Base-by-base conservation (phyloP, 2,329 filamentous ascomycete species). In the Colletotrichum cereale region DNA sequence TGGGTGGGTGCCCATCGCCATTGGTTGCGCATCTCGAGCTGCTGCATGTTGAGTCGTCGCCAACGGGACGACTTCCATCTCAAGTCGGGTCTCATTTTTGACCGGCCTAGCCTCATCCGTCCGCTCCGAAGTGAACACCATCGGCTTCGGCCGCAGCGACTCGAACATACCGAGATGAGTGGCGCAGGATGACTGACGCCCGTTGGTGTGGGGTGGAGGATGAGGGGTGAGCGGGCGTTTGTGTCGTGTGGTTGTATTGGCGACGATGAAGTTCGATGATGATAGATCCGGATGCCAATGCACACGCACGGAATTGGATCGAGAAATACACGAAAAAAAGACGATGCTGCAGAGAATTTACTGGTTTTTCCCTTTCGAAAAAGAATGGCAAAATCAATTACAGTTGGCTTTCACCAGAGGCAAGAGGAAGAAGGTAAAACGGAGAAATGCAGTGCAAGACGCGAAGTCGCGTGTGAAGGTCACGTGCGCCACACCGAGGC, bases 381-480 rank as follows among this genome's bases (percentile, higher is more conserved):
- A 7, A 42, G 10, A 21, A 21, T n/a, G 21, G 18, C 6, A 11
- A 34, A 24, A 42, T 52, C 0, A 53, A 24, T 24, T n/a, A 62
- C 48, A 31, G 47, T 53, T 53, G 18, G 8, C 34, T 38, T 21
- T 11, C 31, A 63, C 24, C 16, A 6, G 29, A 29, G 36, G 18
- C 40, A 36, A 11, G 5, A 24, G 44, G 21, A 47, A 36, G 34
- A 21, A 55, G 42, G 48, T 63, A 5, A 63, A 63, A 36, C 12
- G 36, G 11, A 42, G 48, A 55, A 53, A 44, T 42, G 34, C 48
- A n/a, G 12, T 55, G 50, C 44, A 72, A 66, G 34, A 71, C 57
- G 56, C 58, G 66, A 56, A 26, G 56, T 60, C 60, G 55, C 63
- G 31, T 29, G 26, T 57, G 38, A 0, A 26, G 26, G 26, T 63